Evolutionary conservation across 768 basidiomycete species (phyloP).

Genomic region (Fomitopsis serialis): DNA sequence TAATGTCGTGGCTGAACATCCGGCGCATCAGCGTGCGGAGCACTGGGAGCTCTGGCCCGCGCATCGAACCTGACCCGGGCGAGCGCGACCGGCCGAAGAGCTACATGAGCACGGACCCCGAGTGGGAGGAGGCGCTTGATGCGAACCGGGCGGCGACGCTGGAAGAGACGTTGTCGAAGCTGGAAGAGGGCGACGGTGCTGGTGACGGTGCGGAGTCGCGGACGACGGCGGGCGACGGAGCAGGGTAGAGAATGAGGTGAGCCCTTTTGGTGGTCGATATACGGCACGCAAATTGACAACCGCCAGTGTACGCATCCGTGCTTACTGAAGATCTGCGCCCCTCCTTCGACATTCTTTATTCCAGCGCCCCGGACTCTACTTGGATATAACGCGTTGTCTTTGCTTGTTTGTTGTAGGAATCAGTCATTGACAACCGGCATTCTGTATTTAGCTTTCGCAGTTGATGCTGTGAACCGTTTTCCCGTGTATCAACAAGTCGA

Average conservation of each 20-base stretch:
- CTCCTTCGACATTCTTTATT: too few species aligned
- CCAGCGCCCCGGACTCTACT: too few species aligned
- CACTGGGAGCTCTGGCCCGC: constrained; percentile 3
- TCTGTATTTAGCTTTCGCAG: too few species aligned
- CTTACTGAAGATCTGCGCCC: too few species aligned
- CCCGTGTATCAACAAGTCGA: too few species aligned
- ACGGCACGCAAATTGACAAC: not conserved
- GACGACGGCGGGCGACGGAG: not conserved
- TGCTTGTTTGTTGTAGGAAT: too few species aligned
- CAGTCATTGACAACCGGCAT: too few species aligned
- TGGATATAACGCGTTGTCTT: too few species aligned
- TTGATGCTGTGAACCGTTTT: too few species aligned
- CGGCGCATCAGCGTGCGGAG: constrained; percentile 9
- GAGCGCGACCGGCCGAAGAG: constrained; percentile 46
- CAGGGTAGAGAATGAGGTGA: not conserved
- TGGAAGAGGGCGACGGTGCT: constrained; percentile 27
- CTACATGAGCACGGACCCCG: constrained; percentile 48
- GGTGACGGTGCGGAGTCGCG: too few species aligned
- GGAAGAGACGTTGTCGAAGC: constrained; percentile 49
- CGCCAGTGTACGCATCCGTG: too few species aligned
- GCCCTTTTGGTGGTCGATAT: not conserved
- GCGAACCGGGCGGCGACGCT: constrained; percentile 46
- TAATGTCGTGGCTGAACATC: constrained; percentile 3
- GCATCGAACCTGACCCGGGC: constrained; percentile 12
- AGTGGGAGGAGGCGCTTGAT: constrained; percentile 51